A percentile compares a stretch with the other conserved stretches of the same genome.
These are phyloP conservation scores for Adansonia gregorii DNA, from an alignment of 441 rosid genomes.

Conservation along the genomic window DNA sequence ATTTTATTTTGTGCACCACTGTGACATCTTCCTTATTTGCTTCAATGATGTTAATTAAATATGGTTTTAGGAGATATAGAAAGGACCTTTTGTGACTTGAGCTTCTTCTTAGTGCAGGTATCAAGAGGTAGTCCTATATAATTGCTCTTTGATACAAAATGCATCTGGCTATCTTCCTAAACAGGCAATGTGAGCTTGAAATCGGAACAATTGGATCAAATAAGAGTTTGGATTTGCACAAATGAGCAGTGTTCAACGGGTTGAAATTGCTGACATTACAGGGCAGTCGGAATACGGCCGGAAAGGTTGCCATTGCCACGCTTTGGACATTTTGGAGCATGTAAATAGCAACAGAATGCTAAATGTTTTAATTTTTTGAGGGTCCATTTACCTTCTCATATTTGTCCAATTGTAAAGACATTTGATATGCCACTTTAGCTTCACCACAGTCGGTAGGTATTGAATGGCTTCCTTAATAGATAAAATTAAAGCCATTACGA, in stretches of 20 bases:
- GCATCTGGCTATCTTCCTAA: slow-evolving; percentile 6
- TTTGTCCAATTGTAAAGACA: slow-evolving; percentile 19
- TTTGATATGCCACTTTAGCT: slow-evolving; percentile 2
- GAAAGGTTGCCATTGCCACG: slow-evolving; percentile 34
- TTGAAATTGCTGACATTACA: slow-evolving; percentile 1
- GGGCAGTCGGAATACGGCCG: slow-evolving; percentile 25
- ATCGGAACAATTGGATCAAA: not conserved
- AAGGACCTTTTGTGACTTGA: slow-evolving; percentile 30
- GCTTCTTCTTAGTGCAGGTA: slow-evolving; percentile 37
- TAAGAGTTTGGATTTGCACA: slow-evolving; percentile 13
- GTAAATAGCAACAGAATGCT: slow-evolving; percentile 32
- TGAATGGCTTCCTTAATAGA: not conserved
- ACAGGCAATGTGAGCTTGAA: slow-evolving; percentile 5
- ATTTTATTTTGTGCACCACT: not conserved
- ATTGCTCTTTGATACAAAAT: slow-evolving; percentile 4
- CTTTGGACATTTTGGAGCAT: slow-evolving; percentile 22
- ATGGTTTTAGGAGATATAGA: slow-evolving; percentile 18
- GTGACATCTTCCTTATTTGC: not conserved
- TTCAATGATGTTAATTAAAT: not conserved
- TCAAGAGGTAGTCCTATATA: slow-evolving; percentile 50
- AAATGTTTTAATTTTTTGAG: not conserved
- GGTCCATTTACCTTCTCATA: not conserved
- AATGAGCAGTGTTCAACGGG: not conserved
- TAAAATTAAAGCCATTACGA: not conserved
- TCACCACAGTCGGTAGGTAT: not conserved